phyloP scores from a whole-genome alignment of 2,329 filamentous ascomycete genomes.

The Aspergillus intermedius region DNA sequence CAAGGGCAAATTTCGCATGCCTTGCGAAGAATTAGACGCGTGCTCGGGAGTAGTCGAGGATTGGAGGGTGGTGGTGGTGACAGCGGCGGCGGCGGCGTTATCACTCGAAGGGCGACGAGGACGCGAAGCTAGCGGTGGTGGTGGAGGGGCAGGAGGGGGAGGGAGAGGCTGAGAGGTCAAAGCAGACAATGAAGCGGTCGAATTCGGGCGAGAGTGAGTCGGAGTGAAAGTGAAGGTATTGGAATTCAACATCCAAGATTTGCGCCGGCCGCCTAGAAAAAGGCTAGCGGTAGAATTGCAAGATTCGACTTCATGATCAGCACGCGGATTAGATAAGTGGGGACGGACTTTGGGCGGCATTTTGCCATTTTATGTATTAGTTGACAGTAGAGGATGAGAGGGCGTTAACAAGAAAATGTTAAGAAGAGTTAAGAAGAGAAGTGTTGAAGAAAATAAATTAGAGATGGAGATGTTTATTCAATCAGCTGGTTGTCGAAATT shows the following conservation, averaged over 20 bases:
- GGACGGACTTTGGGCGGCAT: conserved; percentile 4
- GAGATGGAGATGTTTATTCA: not conserved
- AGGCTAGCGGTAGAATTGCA: conserved; percentile 35
- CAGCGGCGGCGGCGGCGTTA: too few species aligned
- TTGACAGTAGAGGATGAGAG: conserved; percentile 3
- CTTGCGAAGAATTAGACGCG: conserved; percentile 1
- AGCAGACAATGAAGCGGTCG: not conserved
- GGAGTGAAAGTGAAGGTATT: not conserved
- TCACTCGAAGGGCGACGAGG: too few species aligned
- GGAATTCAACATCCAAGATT: conserved; percentile 33
- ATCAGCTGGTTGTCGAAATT: not conserved
- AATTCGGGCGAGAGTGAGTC: not conserved
- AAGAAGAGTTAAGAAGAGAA: not conserved
- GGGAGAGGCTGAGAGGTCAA: not conserved
- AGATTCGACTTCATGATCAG: conserved; percentile 16
- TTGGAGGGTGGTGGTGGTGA: not conserved
- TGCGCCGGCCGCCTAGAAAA: conserved; percentile 34
- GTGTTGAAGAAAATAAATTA: not conserved
- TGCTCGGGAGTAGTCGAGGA: not conserved
- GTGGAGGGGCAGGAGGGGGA: not conserved
- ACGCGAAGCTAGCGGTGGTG: not conserved
- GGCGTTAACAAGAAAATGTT: conserved; percentile 30
- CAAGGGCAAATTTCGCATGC: conserved; percentile 9
- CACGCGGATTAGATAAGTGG: conserved; percentile 6
- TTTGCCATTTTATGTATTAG: conserved; percentile 6